Evolutionary conservation across 169 alveolate genomes (phyloP).

Genomic region (Eimeria falciformis): DNA sequence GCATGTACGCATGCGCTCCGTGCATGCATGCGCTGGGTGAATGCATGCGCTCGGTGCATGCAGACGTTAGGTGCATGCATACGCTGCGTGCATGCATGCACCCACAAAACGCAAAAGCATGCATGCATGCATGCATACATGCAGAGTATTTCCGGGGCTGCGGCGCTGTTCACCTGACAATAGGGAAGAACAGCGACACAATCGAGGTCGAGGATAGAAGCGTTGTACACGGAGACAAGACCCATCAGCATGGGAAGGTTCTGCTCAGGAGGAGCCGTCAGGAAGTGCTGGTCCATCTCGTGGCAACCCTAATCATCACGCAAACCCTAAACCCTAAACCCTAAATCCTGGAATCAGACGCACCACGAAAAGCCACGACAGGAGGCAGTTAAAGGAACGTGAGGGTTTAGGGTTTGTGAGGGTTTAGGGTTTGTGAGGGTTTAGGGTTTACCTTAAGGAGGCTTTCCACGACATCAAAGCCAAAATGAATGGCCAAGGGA

Average conservation of each 20-base stretch:
- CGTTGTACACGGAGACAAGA: constrained; percentile 96
- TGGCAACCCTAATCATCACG: constrained; percentile 84
- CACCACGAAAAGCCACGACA: neutral
- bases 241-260: constrained; percentile 97
- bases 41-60: too few relatives aligned
- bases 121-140: too few relatives aligned
- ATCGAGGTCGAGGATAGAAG: constrained; percentile 90
- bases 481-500: constrained; percentile 96
- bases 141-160: too few relatives aligned
- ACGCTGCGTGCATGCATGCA: too few relatives aligned
- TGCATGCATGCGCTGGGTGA: neutral
- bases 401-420: neutral
- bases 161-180: constrained; percentile 93
- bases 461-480: constrained; percentile 89
- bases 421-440: neutral
- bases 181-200: constrained; percentile 98
- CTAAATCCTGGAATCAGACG: neutral
- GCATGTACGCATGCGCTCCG: neutral
- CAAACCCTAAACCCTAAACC: constrained; percentile 22
- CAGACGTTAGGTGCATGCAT: too few relatives aligned
- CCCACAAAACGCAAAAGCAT: too few relatives aligned
- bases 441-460: constrained; percentile 86
- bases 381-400: neutral
- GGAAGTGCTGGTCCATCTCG: constrained; percentile 94
- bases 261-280: constrained; percentile 84